Conservation (phyloP, 2,329 filamentous ascomycete genomes). For the Parastagonospora avenae region DNA sequence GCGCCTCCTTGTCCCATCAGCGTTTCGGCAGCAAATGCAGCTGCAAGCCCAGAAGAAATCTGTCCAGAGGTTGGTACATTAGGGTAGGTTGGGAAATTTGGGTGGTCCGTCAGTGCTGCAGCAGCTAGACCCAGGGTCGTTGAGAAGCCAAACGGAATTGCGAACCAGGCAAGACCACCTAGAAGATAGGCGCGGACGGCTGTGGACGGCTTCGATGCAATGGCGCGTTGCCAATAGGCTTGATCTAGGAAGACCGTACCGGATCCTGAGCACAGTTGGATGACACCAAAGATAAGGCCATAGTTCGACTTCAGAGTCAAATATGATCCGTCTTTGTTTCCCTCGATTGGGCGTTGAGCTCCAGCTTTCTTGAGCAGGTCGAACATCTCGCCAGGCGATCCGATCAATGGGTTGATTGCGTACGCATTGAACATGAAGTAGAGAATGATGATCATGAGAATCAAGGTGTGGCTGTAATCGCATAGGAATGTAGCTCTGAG, state of each 20-base stretch:
- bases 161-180: conserved; percentile 56
- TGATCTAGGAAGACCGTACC: conserved; percentile 51
- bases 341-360: conserved; percentile 42
- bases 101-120: conserved; percentile 51
- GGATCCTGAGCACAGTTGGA: conserved; percentile 48
- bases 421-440: conserved; percentile 53
- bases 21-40: conserved; percentile 36
- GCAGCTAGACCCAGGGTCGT: conserved; percentile 55
- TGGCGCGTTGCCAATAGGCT: conserved; percentile 55
- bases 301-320: conserved; percentile 49
- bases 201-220: conserved; percentile 35
- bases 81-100: conserved; percentile 52
- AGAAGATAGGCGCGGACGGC: conserved; percentile 42
- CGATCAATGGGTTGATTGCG: conserved; percentile 46
- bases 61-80: conserved; percentile 29
- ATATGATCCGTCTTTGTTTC: conserved; percentile 50
- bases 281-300: conserved; percentile 52
- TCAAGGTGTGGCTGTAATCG: conserved; percentile 48
- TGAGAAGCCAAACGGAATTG: conserved; percentile 54
- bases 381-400: conserved; percentile 47
- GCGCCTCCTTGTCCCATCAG: conserved; percentile 38
- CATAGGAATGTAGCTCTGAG: conserved; percentile 52
- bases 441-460: conserved; percentile 53
- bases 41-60: conserved; percentile 36
- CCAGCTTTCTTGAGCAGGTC: conserved; percentile 48